Conservation (phyloP, 495 filamentous ascomycete species). For the Entonaema liquescens region DNA sequence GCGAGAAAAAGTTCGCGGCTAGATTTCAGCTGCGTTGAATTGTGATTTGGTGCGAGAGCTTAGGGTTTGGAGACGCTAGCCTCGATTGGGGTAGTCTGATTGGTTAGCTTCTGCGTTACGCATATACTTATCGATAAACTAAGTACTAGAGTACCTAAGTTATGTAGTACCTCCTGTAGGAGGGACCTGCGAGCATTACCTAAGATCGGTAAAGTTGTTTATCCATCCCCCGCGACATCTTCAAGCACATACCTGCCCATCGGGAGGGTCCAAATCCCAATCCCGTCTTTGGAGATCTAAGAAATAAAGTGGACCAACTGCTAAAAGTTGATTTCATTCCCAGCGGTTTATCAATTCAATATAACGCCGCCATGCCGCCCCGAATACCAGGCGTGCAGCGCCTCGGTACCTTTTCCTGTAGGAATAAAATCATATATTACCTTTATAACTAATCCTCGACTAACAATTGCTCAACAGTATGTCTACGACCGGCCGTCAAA, state of each 20-base stretch:
- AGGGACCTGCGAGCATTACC: background rate
- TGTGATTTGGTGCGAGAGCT: conserved; percentile 45
- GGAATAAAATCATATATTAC: conserved; percentile 26
- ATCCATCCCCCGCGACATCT: conserved; percentile 24
- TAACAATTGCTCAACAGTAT: conserved; percentile 51
- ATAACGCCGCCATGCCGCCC: conserved; percentile 70
- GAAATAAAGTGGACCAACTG: conserved; percentile 27
- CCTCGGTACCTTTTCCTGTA: conserved; percentile 70
- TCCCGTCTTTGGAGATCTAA: conserved; percentile 9
- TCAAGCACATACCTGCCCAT: background rate
- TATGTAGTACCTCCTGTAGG: too few relatives aligned
- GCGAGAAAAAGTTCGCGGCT: conserved; percentile 41
- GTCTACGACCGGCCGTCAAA: conserved; percentile 54
- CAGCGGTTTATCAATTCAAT: conserved; percentile 16
- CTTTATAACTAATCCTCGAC: background rate
- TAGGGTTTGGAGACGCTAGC: conserved; percentile 42
- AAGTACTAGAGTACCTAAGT: conserved; percentile 3
- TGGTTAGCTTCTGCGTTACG: background rate
- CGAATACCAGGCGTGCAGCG: conserved; percentile 72
- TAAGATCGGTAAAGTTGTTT: conserved; percentile 7
- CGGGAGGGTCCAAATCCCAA: background rate
- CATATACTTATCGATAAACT: conserved; percentile 14
- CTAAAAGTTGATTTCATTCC: conserved; percentile 30
- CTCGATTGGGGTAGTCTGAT: conserved; percentile 9
- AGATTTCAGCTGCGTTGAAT: conserved; percentile 35